Percentiles rank a stretch among this genome's conserved stretches.
Evolutionary conservation across 1,284 basidiomycete genomes (phyloP).

Genomic region (Ustilago curta): DNA sequence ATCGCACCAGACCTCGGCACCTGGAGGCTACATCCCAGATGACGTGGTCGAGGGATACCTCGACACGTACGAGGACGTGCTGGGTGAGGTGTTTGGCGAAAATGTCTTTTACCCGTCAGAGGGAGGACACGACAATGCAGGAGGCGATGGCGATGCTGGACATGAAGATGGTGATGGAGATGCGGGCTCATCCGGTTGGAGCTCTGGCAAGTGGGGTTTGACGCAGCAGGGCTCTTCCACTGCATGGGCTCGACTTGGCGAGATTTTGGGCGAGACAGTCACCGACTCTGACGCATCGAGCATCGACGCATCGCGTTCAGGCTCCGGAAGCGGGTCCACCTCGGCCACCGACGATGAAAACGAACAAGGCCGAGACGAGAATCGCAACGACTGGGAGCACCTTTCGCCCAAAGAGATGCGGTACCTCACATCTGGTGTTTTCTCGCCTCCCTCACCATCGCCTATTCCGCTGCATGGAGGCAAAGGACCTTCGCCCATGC

Average conservation of each 20-base stretch:
- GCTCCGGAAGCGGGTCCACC: not conserved
- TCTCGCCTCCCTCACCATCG: slow-evolving; percentile 41
- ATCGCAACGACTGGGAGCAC: slow-evolving; percentile 65
- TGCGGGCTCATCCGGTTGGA: slow-evolving; percentile 45
- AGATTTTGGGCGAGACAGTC: slow-evolving; percentile 58
- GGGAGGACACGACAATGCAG: slow-evolving; percentile 8
- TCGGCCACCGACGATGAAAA: slow-evolving; percentile 21
- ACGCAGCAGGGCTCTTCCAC: slow-evolving; percentile 57
- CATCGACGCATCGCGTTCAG: slow-evolving; percentile 17
- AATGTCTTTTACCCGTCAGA: slow-evolving; percentile 40
- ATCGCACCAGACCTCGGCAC: slow-evolving; percentile 65
- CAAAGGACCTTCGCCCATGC: slow-evolving; percentile 36
- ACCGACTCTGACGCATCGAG: slow-evolving; percentile 22
- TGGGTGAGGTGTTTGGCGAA: slow-evolving; percentile 72
- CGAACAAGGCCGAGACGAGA: slow-evolving; percentile 45
- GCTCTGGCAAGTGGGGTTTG: slow-evolving; percentile 58
- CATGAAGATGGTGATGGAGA: slow-evolving; percentile 12
- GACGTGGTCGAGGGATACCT: slow-evolving; percentile 73
- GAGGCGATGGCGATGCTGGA: slow-evolving; percentile 1
- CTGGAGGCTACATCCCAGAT: slow-evolving; percentile 72
- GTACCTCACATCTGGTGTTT: slow-evolving; percentile 46
- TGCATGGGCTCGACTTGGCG: slow-evolving; percentile 62
- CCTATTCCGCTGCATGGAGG: slow-evolving; percentile 35
- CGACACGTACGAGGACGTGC: slow-evolving; percentile 73
- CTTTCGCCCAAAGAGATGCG: slow-evolving; percentile 66